These are phyloP conservation scores for Populus tremula DNA, from an alignment of 345 rosid species.

Conservation along the genomic window DNA sequence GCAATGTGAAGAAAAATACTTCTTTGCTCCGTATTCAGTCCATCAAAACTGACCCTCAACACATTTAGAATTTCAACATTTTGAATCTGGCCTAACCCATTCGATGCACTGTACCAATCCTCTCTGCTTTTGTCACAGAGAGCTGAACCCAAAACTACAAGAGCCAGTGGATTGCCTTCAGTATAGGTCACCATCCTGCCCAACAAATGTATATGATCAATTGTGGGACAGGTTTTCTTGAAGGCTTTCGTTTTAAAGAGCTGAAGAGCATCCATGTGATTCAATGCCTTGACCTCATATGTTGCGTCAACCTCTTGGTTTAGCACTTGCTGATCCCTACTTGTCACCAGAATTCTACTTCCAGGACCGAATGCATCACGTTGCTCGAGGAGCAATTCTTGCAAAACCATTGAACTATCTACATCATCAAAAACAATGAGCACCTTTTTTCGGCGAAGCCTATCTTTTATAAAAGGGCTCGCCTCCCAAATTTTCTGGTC, in stretches of 20 bases:
- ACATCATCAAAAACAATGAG: background rate
- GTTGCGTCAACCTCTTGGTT: background rate
- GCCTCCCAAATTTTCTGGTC: background rate
- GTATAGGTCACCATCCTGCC: background rate
- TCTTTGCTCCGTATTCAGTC: slow-evolving; percentile 1
- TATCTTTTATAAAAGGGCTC: background rate
- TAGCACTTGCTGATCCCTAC: background rate
- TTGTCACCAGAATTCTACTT: background rate
- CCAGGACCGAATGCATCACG: background rate
- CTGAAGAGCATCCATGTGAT: background rate
- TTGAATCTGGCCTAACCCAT: background rate
- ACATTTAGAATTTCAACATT: too few species aligned
- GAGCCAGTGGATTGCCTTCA: background rate
- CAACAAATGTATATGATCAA: background rate
- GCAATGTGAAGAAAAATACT: slow-evolving; percentile 9
- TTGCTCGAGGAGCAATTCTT: background rate
- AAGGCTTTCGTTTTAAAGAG: background rate
- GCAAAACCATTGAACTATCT: background rate
- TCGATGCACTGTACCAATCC: slow-evolving; percentile 4
- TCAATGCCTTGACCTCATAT: background rate
- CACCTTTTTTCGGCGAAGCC: background rate
- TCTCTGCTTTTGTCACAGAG: background rate
- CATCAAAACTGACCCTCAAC: slow-evolving; percentile 6
- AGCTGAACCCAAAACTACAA: background rate
- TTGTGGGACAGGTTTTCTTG: background rate